Evolutionary conservation across 2,329 filamentous ascomycete species (phyloP), one percentile per base, ranked within the genome.

Genomic region (Penicillium brevicompactum): DNA sequence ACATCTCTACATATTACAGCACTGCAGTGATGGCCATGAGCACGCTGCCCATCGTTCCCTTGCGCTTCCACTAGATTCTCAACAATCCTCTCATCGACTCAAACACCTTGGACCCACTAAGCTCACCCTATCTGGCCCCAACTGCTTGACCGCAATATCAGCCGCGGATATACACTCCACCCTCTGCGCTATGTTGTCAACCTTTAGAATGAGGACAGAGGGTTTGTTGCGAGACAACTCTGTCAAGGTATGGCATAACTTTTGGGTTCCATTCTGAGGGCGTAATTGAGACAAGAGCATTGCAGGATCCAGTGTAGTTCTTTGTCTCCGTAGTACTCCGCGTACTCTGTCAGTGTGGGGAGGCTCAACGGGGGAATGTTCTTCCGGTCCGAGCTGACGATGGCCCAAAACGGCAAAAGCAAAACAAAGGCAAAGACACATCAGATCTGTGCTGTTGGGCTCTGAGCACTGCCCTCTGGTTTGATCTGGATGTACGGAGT

Each of bases 351-450:
- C 24, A 27, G 24, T 27, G 24, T 27, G 24, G 24, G 34, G 34
- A 37, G 34, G 13, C 34, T 37, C 34, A 37, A n/a, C 34, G 34
- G 34, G 14, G n/a, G n/a, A 51, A 34, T 5, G 4, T 21, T 38
- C 11, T 37, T 47, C 31, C 46, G 24, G 21, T 46, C 45, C 50
- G 50, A 55, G 18, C 22, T 59, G 57, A 59, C 18, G 42, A 8
- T 46, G 44, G 47, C 58, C 34, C n/a, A 31, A 66, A 67, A 51
- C 2, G 59, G 69, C 34, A 69, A 70, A 69, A 67, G 34, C 60
- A 68, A 65, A 72, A 71, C 67, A 71, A 72, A 70, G 62, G 31
- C 66, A 54, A 34, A 30, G 5, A 43, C 41, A 30, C 38, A 37
- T 48, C 37, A n/a, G 21, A 24, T 11, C 16, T 34, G 9, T 53